These are phyloP conservation scores for Platanus orientalis DNA, from an alignment of 164 flowering plant species.

Conservation along the genomic window DNA sequence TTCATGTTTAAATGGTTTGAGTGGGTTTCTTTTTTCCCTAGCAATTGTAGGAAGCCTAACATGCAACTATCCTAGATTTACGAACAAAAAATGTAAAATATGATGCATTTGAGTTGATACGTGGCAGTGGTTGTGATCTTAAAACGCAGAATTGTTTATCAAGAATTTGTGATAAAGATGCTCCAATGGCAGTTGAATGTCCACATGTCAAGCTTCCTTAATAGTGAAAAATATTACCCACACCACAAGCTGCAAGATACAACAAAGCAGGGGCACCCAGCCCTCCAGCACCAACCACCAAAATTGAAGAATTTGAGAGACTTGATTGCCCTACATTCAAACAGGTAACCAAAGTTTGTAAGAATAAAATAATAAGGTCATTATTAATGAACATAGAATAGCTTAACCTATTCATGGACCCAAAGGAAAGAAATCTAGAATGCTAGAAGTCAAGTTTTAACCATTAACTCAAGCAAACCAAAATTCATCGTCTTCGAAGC, in stretches of 20 bases:
- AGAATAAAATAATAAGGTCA: not conserved
- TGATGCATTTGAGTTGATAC: not conserved
- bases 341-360: not conserved
- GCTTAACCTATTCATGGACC: not conserved
- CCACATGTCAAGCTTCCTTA: not conserved
- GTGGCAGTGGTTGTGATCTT: not conserved
- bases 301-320: slow-evolving; percentile 74
- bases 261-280: slow-evolving; percentile 90
- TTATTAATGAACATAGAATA: not conserved
- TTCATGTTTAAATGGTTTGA: no score
- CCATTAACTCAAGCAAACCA: no score
- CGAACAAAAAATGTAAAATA: not conserved
- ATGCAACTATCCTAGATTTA: not conserved
- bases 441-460: no score
- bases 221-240: slow-evolving; percentile 41
- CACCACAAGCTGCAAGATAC: slow-evolving; percentile 93
- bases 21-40: no score
- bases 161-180: not conserved
- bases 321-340: slow-evolving; percentile 56
- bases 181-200: not conserved
- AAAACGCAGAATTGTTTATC: not conserved
- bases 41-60: not conserved
- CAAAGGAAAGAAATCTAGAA: no score
- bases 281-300: slow-evolving; percentile 98
- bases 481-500: no score